Conservation (phyloP, 108 stramenopile species). For the Stephanodiscus minutulus region DNA sequence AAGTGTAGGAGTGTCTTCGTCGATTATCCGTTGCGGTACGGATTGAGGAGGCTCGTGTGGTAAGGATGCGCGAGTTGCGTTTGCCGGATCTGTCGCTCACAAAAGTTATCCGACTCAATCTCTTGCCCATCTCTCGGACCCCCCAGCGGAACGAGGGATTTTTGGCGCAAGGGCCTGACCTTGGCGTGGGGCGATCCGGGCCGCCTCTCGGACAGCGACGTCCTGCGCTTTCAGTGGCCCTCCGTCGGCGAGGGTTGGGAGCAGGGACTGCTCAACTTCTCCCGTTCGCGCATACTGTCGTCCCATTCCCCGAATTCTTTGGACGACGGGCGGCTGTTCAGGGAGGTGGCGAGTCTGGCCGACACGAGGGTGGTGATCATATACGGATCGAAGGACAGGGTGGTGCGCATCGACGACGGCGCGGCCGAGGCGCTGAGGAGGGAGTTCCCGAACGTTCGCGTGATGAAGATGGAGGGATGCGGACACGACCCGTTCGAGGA, state of each 20-base stretch:
- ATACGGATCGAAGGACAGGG: constrained; percentile 56
- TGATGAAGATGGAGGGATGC: constrained; percentile 61
- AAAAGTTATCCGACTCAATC: no score
- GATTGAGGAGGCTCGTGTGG: constrained; percentile 68
- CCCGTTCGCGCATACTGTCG: constrained; percentile 34
- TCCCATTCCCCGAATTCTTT: constrained; percentile 8
- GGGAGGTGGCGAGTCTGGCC: constrained; percentile 42
- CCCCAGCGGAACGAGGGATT: constrained; percentile 27
- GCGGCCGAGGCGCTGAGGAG: constrained; percentile 24
- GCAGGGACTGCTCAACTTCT: constrained; percentile 65
- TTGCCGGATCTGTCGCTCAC: no score
- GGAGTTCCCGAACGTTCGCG: constrained; percentile 29
- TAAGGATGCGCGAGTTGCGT: no score
- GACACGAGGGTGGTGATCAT: constrained; percentile 63
- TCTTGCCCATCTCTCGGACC: not conserved
- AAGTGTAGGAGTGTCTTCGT: constrained; percentile 37
- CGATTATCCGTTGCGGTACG: constrained; percentile 49
- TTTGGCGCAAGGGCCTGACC: constrained; percentile 69
- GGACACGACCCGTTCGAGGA: constrained; percentile 90
- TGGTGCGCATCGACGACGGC: constrained; percentile 43
- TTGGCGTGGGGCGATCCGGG: constrained; percentile 68
- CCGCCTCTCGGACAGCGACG: constrained; percentile 63
- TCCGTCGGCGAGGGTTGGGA: constrained; percentile 85
- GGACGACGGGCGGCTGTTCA: constrained; percentile 51
- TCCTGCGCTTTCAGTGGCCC: constrained; percentile 82